Base-by-base conservation (phyloP, 495 filamentous ascomycete genomes). In the Chaetomium tenue region DNA sequence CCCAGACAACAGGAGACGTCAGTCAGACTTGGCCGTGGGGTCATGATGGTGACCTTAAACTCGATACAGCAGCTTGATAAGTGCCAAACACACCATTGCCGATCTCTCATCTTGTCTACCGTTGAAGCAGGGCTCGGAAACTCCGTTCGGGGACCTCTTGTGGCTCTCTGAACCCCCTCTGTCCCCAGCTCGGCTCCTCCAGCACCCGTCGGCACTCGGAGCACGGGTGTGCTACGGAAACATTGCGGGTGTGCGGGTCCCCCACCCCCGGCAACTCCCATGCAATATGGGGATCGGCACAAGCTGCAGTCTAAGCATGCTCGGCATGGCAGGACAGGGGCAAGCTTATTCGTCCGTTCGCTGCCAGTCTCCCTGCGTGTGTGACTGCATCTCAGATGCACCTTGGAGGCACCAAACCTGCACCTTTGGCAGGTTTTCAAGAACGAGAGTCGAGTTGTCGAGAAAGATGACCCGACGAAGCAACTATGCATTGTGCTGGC, bases 231-330 rank as follows among this genome's bases (percentile, higher is more conserved):
- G 18, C 22, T 22, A 46, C 22, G 15, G 37, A 58, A 58, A 23
- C 33, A n/a, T 37, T 40, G 54, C 55, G n/a, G 39, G 5, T 15
- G n/a, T 40, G 54, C 55, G n/a, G 39, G 5, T 15, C 18, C 15
- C 12, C 33, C 30, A 18, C 23, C 16, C 46, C 40, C 40, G 23
- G 57, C 39, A 46, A 8, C 22, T 13, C 40, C 56, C 33, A 25
- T 58, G 37, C 44, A 39, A 33, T 37, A 60, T 60, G 44, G 58
- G 26, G 58, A 60, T 60, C 58, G 58, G 18, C 58, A 13, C 46
- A 51, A 60, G 58, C 58, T 60, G 28, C 58, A 16, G 44, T 11
- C 26, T 25, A 55, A 20, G 23, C 25, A 28, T 18, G 25, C 23
- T 18, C 26, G 22, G 52, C 15, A 33, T 55, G 52, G 52, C 2